Conservation (phyloP, 179 eudicot genomes). For the Silene vulgaris region DNA sequence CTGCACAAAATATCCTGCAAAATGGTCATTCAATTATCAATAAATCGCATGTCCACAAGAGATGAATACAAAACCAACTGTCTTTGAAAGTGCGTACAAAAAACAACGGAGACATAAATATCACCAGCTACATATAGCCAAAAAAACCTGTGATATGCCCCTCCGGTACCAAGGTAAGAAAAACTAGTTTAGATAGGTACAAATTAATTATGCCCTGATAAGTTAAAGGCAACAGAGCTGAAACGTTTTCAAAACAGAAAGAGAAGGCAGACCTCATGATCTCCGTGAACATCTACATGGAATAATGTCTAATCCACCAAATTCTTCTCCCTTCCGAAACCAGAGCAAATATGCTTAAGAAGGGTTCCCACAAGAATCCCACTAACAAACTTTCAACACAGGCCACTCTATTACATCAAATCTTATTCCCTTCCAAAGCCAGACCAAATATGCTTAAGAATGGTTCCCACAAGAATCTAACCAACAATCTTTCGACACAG, state of each 20-base stretch:
- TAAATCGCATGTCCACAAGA: neutral
- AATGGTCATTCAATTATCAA: slow-evolving; percentile 11
- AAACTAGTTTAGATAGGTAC: neutral
- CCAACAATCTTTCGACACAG: neutral
- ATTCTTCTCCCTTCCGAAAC: neutral
- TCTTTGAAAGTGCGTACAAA: neutral
- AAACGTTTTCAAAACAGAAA: neutral
- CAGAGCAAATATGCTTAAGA: neutral
- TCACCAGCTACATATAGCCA: slow-evolving; percentile 9
- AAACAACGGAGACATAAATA: neutral
- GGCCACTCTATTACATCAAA: neutral
- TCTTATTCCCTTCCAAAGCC: neutral
- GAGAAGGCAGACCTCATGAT: neutral
- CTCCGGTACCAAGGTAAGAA: neutral
- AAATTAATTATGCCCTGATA: neutral
- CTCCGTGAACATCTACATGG: neutral
- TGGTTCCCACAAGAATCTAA: neutral
- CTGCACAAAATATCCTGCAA: slow-evolving; percentile 78
- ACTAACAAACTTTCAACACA: neutral
- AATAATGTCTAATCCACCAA: neutral
- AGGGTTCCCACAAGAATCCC: neutral
- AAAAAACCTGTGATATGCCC: neutral
- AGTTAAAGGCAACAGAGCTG: neutral
- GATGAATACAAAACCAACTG: neutral
- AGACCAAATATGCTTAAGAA: neutral